Evolutionary conservation across 2,329 filamentous ascomycete species (phyloP).

Genomic region (Sporothrix globosa): DNA sequence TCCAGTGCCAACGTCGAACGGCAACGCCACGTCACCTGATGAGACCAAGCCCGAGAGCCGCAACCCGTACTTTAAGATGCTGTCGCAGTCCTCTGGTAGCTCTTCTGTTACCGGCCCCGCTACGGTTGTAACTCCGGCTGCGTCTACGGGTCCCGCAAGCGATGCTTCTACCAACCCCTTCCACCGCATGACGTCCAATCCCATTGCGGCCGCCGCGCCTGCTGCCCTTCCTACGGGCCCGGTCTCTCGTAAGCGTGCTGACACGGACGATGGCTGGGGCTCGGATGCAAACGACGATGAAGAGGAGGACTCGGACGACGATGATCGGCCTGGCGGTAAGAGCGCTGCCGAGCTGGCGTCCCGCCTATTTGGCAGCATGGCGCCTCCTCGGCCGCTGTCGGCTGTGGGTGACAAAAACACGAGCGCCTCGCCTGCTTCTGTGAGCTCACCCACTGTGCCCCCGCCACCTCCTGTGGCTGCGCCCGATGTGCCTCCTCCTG

Average conservation of each 20-base stretch:
- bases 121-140: conserved; percentile 37
- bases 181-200: conserved; percentile 77
- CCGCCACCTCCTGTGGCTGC: conserved; percentile 44
- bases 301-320: conserved; percentile 71
- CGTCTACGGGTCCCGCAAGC: conserved; percentile 48
- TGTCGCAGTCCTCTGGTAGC: conserved; percentile 68
- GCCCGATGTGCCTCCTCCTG: conserved; percentile 38
- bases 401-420: conserved; percentile 72
- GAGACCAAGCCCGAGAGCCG: conserved; percentile 73
- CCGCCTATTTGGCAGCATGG: conserved; percentile 97
- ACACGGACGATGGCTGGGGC: conserved; percentile 77
- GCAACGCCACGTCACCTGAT: conserved; percentile 57
- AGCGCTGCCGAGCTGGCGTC: conserved; percentile 91
- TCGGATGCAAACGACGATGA: conserved; percentile 66
- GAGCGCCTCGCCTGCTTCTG: conserved; percentile 43
- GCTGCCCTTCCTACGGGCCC: conserved; percentile 54
- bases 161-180: conserved; percentile 91
- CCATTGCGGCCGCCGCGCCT: conserved; percentile 49
- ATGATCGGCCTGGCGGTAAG: conserved; percentile 77
- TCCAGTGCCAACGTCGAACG: conserved; percentile 44
- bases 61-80: conserved; percentile 93
- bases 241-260: conserved; percentile 58
- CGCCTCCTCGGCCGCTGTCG: conserved; percentile 83
- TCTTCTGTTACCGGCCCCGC: conserved; percentile 46
- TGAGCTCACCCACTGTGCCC: conserved; percentile 48